Base-by-base conservation (phyloP, 129 eudicot species). In the Saposhnikovia divaricata region DNA sequence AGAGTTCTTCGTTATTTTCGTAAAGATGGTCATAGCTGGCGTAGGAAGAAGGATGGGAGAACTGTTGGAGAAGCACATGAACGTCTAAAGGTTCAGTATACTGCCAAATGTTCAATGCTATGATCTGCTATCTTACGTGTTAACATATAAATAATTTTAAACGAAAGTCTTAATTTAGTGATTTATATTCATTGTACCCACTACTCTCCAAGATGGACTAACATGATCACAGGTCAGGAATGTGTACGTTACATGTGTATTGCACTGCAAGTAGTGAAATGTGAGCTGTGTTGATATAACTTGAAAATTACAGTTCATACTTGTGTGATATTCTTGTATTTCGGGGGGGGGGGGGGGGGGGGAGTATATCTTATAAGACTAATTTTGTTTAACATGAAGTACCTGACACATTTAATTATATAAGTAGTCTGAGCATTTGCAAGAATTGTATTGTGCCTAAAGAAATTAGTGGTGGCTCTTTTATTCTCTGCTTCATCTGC, bases 1-100 rank as follows among this genome's bases (percentile, higher is more conserved):
- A 90, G 93, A 74, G 97, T 90, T 81, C 95, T 96, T 42, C 83
- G 96, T n/a, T 87, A 81, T 85, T 96, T 92, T 79, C 99, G 99
- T 44, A 92, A 89, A 84, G 99, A 96, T 76, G 97, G 97, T 81
- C 95, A 96, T 88, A 85, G 45, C 45, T 96, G 99, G 99, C 93
- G 94, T 79, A 90, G 87, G 74, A 94, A 93, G 89, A 95, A 86
- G 88, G 96, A 92, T 89, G 96, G 97, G 48, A 85, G 90, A 88
- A 92, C 89, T 38, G 93, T 95, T 87, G 97, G 97, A 78, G 98
- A 95, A 90, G 97, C 93, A 42, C 98, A 95, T 77, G 98, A 92
- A 84, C 92, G 92, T 27, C 91, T 95, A 16, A 95, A 95, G 98
- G 98, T 95, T 81, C 81, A 75, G 71, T 55, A 63, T 38, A 1